Base-by-base conservation (phyloP, 495 filamentous ascomycete species). In the Cercophora scortea region DNA sequence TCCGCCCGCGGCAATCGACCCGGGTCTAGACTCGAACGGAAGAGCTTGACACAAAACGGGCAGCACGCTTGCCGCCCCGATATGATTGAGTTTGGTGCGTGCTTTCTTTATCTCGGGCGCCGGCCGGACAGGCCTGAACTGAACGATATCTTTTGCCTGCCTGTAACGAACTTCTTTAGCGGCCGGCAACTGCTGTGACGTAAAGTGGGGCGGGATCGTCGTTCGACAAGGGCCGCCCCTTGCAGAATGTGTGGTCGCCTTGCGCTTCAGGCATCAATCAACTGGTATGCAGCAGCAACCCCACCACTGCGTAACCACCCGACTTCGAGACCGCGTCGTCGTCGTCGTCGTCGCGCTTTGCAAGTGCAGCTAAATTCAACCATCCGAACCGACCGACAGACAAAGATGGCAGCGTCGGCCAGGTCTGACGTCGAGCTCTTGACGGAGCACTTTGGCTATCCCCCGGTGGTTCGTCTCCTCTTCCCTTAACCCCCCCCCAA, bases 361-460 rank as follows among this genome's bases (percentile, higher is more conserved):
- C 41, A 43, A 17, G 8, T 9, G 8, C 2, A 43, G 10, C 15
- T 18, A 13, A 25, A 45, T 4, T 18, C 43, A 19, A 13, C 17
- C 6, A n/a, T 13, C 19, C 12, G 51, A 50, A 42, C 33, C 18
- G 18, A 57, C 48, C 11, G 42, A 25, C 45, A 42, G 32, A 52
- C 49, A 25, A 48, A 42, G 32, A 52, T 51, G 55, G 47, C 53
- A 19, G 41, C 46, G 41, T 39, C 49, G 5, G 19, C n/a, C 42
- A 51, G 65, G 47, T 70, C 77, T 55, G 78, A 83, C 50, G 88
- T 78, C 32, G 84, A 89, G 51, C 77, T 98, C 58, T 79, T 98
- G 59, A 96, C 94, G 8, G 93, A 98, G 78, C 93, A 97, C 64
- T 86, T 98, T 61, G 87, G 88, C 55, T 96, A 95, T 61, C 92